Percentiles rank a stretch among this genome's conserved stretches.
phyloP scores from a whole-genome alignment of 129 eudicot species.

The Chrysanthemum makinoi region DNA sequence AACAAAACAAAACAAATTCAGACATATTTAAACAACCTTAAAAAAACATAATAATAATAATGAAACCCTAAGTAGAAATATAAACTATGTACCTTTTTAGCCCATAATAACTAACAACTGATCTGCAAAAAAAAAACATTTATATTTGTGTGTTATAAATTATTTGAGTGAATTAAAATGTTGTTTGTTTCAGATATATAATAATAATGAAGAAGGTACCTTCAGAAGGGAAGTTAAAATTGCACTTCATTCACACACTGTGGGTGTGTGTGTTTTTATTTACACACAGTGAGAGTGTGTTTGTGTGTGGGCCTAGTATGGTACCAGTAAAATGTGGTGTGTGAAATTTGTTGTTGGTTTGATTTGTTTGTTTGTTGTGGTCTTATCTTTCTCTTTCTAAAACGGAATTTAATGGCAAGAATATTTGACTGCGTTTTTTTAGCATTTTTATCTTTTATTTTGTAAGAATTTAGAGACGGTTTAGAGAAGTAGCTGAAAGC shows the following conservation, averaged over 20 bases:
- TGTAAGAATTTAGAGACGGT: too few relatives aligned
- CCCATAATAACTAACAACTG: too few relatives aligned
- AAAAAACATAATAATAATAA: not conserved
- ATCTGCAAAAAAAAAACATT: too few relatives aligned
- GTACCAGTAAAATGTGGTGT: conserved; percentile 24
- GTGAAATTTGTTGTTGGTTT: conserved; percentile 23
- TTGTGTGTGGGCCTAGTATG: not conserved
- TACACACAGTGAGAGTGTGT: conserved; percentile 1
- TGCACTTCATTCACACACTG: conserved; percentile 5
- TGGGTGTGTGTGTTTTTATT: not conserved
- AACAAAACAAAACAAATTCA: conserved; percentile 14
- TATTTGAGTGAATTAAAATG: too few relatives aligned
- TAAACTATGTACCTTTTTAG: conserved; percentile 2
- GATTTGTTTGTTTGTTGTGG: not conserved
- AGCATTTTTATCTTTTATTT: too few relatives aligned
- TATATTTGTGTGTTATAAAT: too few relatives aligned
- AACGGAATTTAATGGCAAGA: conserved; percentile 14
- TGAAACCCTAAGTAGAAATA: conserved; percentile 30
- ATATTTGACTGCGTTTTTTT: too few relatives aligned
- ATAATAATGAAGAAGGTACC: conserved; percentile 24
- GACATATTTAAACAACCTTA: conserved; percentile 7
- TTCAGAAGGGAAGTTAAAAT: conserved; percentile 22
- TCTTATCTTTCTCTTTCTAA: conserved; percentile 7
- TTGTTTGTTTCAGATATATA: not conserved
- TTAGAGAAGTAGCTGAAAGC: too few relatives aligned